phyloP scores from a whole-genome alignment of 1,139 yeast species.

The Sugiyamaella japonica region DNA sequence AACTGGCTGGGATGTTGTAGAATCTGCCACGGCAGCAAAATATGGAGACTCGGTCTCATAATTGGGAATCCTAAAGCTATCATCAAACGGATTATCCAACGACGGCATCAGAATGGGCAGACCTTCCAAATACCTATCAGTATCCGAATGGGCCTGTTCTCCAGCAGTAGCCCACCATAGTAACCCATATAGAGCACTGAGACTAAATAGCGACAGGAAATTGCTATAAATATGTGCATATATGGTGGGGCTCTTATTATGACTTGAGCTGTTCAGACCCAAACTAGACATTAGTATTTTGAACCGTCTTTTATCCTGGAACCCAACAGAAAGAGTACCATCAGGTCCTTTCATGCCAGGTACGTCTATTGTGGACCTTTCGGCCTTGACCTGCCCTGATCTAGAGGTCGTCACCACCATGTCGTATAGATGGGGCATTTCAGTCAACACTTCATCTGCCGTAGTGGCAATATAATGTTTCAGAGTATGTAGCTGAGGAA shows the following conservation, averaged over 20 bases:
- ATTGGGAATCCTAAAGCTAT: not conserved
- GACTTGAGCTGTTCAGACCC: slow-evolving; percentile 30
- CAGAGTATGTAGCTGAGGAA: slow-evolving; percentile 26
- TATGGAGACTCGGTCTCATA: slow-evolving; percentile 8
- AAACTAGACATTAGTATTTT: slow-evolving; percentile 30
- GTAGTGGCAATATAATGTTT: slow-evolving; percentile 59
- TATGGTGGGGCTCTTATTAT: not conserved
- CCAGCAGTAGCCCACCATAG: slow-evolving; percentile 91
- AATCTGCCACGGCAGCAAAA: slow-evolving; percentile 2
- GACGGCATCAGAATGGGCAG: slow-evolving; percentile 13
- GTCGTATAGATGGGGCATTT: slow-evolving; percentile 59
- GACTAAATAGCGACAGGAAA: slow-evolving; percentile 16
- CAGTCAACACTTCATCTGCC: slow-evolving; percentile 66
- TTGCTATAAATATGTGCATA: slow-evolving; percentile 6
- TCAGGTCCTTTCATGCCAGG: slow-evolving; percentile 6
- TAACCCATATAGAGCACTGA: slow-evolving; percentile 46
- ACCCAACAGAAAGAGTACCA: slow-evolving; percentile 26
- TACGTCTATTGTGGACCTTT: slow-evolving; percentile 17
- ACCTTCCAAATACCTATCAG: slow-evolving; percentile 31
- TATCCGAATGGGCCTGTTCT: slow-evolving; percentile 47
- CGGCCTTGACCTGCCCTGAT: slow-evolving; percentile 10
- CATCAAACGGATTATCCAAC: not conserved
- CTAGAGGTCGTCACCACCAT: slow-evolving; percentile 32
- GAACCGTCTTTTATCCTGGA: slow-evolving; percentile 37
- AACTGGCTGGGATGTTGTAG: not conserved